A percentile compares a stretch with the other conserved stretches of the same genome.
These are phyloP conservation scores for Nymphaea thermarum DNA, from an alignment of 164 flowering plant species.

Conservation along the genomic window DNA sequence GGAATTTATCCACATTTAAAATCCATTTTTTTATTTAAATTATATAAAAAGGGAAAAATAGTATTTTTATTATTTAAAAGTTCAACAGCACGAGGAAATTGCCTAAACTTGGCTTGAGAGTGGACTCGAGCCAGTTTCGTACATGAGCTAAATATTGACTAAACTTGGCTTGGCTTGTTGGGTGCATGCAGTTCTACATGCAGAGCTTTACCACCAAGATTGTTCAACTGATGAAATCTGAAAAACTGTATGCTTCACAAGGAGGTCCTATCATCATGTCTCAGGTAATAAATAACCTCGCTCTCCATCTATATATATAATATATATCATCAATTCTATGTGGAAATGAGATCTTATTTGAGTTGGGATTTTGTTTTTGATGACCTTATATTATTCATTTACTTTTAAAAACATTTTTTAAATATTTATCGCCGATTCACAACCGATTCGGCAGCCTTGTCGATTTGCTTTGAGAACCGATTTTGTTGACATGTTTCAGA, in stretches of 20 bases:
- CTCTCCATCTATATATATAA: too few relatives aligned
- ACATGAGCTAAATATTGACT: neutral
- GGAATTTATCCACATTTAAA: neutral
- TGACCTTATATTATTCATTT: too few relatives aligned
- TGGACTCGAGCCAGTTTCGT: neutral
- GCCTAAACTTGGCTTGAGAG: neutral
- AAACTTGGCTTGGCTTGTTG: neutral
- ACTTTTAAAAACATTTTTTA: too few relatives aligned
- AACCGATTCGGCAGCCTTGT: too few relatives aligned
- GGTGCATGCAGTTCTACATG: slow-evolving; percentile 46
- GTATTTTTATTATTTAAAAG: neutral
- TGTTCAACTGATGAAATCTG: slow-evolving; percentile 66
- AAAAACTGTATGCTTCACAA: slow-evolving; percentile 70
- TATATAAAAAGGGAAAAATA: neutral
- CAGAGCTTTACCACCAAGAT: slow-evolving; percentile 52
- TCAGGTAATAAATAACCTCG: slow-evolving; percentile 35
- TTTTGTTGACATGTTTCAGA: slow-evolving; percentile 20
- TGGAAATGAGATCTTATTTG: too few relatives aligned
- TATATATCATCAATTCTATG: too few relatives aligned
- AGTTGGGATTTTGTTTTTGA: too few relatives aligned
- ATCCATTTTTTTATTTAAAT: neutral
- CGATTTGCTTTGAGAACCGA: too few relatives aligned
- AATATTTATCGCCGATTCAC: too few relatives aligned
- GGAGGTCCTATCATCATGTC: slow-evolving; percentile 95
- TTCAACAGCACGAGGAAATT: too few relatives aligned